phyloP scores from a whole-genome alignment of 2,329 filamentous ascomycete genomes.

The Coleophoma crateriformis region DNA sequence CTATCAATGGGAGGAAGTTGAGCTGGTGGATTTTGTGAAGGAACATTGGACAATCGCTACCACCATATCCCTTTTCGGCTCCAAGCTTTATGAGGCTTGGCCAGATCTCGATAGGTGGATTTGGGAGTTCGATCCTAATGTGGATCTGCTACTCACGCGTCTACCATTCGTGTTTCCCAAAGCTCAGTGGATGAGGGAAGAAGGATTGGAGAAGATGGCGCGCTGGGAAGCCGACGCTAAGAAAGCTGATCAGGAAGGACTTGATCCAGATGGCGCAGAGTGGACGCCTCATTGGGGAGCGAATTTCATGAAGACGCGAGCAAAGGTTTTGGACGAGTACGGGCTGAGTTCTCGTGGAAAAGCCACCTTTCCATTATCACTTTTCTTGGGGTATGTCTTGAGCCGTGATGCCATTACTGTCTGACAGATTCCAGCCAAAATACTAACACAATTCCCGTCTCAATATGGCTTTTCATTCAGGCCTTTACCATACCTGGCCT shows the following conservation, averaged over 20 bases:
- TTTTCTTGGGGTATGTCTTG: background rate
- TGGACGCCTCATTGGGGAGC: background rate
- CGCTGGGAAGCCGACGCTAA: background rate
- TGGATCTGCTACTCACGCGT: background rate
- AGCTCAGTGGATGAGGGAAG: background rate
- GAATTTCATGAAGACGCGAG: background rate
- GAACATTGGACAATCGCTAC: background rate
- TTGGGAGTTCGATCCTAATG: background rate
- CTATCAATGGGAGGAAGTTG: background rate
- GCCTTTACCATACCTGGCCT: background rate
- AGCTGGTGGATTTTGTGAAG: background rate
- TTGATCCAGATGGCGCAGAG: background rate
- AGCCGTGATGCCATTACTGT: no score
- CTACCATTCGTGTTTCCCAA: background rate
- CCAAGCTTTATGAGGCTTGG: background rate
- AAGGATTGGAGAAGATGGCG: background rate
- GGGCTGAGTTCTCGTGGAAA: background rate
- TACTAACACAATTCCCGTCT: background rate
- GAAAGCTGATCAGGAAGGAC: background rate
- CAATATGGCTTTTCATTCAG: background rate
- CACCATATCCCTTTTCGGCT: background rate
- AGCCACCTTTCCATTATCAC: background rate
- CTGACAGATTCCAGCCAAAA: background rate
- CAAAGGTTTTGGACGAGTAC: background rate
- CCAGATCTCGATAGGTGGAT: background rate